Conservation (phyloP, 768 basidiomycete genomes). For the Agaricus sinodeliciosus region DNA sequence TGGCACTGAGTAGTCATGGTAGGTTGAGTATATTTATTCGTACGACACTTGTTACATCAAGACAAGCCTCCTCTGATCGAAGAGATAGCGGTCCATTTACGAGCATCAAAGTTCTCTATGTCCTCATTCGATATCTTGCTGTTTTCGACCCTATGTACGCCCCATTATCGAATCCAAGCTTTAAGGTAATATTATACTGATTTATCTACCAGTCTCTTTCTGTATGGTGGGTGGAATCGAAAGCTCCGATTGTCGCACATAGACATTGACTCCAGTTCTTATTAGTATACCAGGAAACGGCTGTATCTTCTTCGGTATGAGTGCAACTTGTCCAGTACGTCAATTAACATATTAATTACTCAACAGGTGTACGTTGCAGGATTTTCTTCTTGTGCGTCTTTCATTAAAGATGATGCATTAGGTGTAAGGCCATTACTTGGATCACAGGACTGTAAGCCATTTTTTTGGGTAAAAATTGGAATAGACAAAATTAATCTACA, state of each 20-base stretch:
- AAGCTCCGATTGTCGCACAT: not conserved
- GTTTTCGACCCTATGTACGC: constrained; percentile 1
- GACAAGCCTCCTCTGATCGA: not conserved
- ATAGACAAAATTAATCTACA: not conserved
- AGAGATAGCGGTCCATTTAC: not conserved
- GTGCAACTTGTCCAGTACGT: not conserved
- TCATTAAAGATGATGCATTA: not conserved
- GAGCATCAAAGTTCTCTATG: constrained; percentile 1
- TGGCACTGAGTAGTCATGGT: not conserved
- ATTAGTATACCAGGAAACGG: not conserved
- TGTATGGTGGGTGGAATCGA: not conserved
- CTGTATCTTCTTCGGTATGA: not conserved
- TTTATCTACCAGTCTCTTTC: not conserved
- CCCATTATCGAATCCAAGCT: not conserved
- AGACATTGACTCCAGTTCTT: not conserved
- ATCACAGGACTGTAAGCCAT: constrained; percentile 5
- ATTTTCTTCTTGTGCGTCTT: not conserved
- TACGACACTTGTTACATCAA: not conserved
- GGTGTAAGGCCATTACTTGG: constrained; percentile 6
- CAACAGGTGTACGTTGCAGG: not conserved
- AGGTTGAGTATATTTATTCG: constrained; percentile 7
- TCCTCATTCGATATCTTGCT: not conserved
- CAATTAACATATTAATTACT: not conserved
- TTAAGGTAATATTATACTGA: not conserved
- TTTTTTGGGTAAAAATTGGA: too few species aligned